phyloP scores from a whole-genome alignment of 176 grass and related monocot species.

The Tuctoria greenei region DNA sequence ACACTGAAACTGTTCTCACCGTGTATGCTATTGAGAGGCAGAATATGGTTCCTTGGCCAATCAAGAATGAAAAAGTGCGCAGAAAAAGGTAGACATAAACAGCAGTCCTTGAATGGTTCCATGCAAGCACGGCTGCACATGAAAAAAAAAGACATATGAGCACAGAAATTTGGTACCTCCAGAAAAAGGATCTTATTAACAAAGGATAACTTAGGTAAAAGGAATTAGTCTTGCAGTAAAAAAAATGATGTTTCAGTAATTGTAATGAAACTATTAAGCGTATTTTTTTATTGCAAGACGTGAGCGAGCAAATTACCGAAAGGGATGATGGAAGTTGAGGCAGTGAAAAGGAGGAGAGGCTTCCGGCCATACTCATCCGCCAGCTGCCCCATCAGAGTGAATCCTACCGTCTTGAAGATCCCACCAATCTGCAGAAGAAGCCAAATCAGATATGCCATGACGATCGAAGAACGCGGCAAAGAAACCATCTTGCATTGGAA shows the following conservation, averaged over 20 bases:
- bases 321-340: constrained; percentile 68
- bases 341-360: constrained; percentile 63
- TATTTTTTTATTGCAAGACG: no score
- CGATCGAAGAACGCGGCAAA: neutral
- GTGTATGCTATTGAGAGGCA: constrained; percentile 72
- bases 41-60: constrained; percentile 84
- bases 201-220: no score
- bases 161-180: neutral
- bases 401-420: constrained; percentile 64
- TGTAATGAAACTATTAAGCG: no score
- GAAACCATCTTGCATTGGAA: neutral
- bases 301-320: constrained; percentile 53
- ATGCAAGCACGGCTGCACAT: constrained; percentile 61
- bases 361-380: constrained; percentile 83
- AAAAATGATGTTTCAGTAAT: no score
- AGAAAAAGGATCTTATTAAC: no score
- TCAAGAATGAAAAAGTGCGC: constrained; percentile 54
- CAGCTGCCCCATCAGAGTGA: constrained; percentile 71
- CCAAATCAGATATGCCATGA: neutral
- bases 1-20: constrained; percentile 26
- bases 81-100: constrained; percentile 62
- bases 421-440: constrained; percentile 62
- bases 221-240: no score
- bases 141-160: neutral
- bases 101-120: constrained; percentile 49